Base-by-base conservation (phyloP, 2,329 filamentous ascomycete genomes). In the Onygenales sp. region DNA sequence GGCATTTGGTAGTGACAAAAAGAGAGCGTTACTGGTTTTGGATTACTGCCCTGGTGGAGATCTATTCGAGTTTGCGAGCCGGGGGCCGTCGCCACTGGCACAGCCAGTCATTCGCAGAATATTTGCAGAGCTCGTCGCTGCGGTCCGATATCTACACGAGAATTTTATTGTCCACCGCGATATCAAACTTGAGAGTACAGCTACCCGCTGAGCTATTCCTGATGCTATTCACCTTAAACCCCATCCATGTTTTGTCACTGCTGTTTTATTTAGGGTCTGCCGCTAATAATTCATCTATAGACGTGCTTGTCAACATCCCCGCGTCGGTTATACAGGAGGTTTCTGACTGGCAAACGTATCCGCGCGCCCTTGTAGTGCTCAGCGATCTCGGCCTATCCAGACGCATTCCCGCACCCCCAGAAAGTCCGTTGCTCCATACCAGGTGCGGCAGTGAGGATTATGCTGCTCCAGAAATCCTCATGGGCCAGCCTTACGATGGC, bases 401-500 rank as follows among this genome's bases (percentile, higher is more conserved):
- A 52, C 85, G 87, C 38, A 88, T 97, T 41, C 82, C 89, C 13
- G 71, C 77, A 54, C 80, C 80, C 0, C 82, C 82, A 0, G 85
- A 89, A 57, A 89, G 89, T 51, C 89, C 94, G 60, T 85, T 92
- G 56, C 79, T 98, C n/a, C 88, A 88, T 57, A 97, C 92, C 1
- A 83, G 93, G 8, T 98, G 93, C 68, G 93, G 93, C 35, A 95
- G 88, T 42, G 93, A 97, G 71, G 93, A 98, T 71, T 98, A 98
- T 66, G 92, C 92, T 1, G 92, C 93, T 0, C 93, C 93, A 0
- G 93, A 98, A 68, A 90, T 98, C 45, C 85, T 98, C 52, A 89
- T 98, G 77, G 92, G 92, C 27, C 89, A 95, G 65, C 83, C 89
- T 7, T 98, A 98, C 66, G 91, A 97, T 66, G 93, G 93, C 35